phyloP scores from a whole-genome alignment of 2,329 filamentous ascomycete species.

The Phialophora macrospora region DNA sequence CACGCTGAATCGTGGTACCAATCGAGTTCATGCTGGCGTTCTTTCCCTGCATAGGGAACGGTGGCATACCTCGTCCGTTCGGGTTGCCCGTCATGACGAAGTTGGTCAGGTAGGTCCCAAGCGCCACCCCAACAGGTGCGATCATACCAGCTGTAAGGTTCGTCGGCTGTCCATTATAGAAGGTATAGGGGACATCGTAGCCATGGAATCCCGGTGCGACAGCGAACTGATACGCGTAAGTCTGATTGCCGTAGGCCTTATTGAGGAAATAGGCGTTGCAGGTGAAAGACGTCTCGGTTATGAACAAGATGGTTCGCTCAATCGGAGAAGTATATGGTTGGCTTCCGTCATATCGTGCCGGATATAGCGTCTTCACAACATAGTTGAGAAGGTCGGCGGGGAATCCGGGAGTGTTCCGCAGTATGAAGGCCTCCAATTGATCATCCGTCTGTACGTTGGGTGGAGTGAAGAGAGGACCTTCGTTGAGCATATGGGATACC shows the following conservation, averaged over 20 bases:
- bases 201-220: constrained; percentile 61
- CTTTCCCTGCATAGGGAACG: constrained; percentile 55
- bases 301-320: constrained; percentile 49
- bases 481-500: constrained; percentile 52
- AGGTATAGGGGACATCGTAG: constrained; percentile 59
- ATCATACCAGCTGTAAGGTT: constrained; percentile 46
- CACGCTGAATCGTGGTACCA: constrained; percentile 50
- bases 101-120: constrained; percentile 49
- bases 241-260: constrained; percentile 55
- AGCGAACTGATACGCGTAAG: constrained; percentile 60
- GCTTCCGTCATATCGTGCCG: constrained; percentile 55
- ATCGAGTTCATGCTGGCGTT: constrained; percentile 53
- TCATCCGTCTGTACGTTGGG: constrained; percentile 42
- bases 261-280: constrained; percentile 62
- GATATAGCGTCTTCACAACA: constrained; percentile 57
- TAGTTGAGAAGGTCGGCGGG: constrained; percentile 46
- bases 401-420: constrained; percentile 39
- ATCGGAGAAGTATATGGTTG: constrained; percentile 54
- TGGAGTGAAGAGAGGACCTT: constrained; percentile 50
- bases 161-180: constrained; percentile 50
- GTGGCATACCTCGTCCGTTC: constrained; percentile 45
- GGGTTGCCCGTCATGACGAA: constrained; percentile 46
- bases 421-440: constrained; percentile 37
- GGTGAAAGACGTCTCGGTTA: constrained; percentile 53
- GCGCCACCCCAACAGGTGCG: constrained; percentile 42